phyloP scores from a whole-genome alignment of 305 asterid genomes.

The Fraxinus xanthoxyloides region DNA sequence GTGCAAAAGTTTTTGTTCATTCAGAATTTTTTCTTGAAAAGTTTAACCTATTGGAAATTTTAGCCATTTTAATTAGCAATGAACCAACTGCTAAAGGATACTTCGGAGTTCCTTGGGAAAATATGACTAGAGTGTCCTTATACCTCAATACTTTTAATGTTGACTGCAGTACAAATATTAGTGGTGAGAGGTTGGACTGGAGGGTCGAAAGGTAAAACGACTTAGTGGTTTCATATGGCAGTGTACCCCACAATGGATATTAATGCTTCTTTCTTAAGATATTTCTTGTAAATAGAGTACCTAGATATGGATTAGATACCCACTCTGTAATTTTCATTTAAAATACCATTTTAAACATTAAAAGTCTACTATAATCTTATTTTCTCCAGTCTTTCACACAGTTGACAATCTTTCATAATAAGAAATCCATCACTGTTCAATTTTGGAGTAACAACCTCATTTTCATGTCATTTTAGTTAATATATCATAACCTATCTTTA shows the following conservation, averaged over 20 bases:
- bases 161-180: no score
- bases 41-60: background rate
- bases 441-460: background rate
- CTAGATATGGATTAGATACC: background rate
- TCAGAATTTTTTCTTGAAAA: no score
- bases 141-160: background rate
- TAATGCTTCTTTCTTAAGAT: background rate
- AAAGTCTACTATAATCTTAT: background rate
- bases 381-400: no score
- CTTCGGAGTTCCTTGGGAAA: background rate
- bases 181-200: no score
- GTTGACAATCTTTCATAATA: no score
- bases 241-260: background rate
- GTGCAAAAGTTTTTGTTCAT: background rate
- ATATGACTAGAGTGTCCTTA: no score
- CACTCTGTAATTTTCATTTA: background rate
- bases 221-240: background rate
- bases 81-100: background rate
- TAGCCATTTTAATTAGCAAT: background rate
- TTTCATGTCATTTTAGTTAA: background rate
- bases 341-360: background rate
- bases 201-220: no score
- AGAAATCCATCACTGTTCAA: no score
- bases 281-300: background rate
- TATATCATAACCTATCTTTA: no score